Percentiles rank a stretch among this genome's conserved stretches.
Evolutionary conservation across 257 asterid species (phyloP).

Genomic region (Striga asiatica): DNA sequence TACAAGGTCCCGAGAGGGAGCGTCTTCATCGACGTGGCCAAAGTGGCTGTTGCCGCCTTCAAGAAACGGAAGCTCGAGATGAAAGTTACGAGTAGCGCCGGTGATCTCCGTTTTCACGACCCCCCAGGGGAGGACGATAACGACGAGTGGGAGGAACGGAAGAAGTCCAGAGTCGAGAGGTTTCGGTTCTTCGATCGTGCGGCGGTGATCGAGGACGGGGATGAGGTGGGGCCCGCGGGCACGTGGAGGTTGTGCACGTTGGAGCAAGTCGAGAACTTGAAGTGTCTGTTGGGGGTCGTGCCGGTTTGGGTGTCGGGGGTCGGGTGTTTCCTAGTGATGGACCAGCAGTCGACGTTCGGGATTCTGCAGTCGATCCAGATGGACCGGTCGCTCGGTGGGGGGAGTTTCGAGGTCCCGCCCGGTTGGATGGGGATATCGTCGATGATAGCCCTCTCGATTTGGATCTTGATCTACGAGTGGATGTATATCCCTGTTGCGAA

Average conservation of each 20-base stretch:
- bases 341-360: constrained; percentile 58
- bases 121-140: constrained; percentile 20
- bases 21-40: constrained; percentile 49
- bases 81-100: background rate
- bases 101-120: constrained; percentile 17
- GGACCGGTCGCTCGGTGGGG: constrained; percentile 26
- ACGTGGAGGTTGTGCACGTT: constrained; percentile 59
- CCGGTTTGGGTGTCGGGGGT: constrained; percentile 74
- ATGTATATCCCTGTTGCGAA: constrained; percentile 29
- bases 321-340: constrained; percentile 57
- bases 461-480: constrained; percentile 63
- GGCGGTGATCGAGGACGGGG: constrained; percentile 37
- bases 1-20: constrained; percentile 34
- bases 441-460: constrained; percentile 52
- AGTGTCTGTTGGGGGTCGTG: constrained; percentile 35
- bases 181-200: constrained; percentile 53
- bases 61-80: constrained; percentile 27
- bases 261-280: constrained; percentile 47
- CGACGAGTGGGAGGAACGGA: background rate
- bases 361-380: constrained; percentile 62
- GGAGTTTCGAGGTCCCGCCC: constrained; percentile 49
- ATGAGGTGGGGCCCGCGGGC: constrained; percentile 29
- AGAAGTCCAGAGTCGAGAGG: constrained; percentile 7
- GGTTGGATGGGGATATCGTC: constrained; percentile 78
- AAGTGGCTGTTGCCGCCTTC: constrained; percentile 36